Base-by-base conservation (phyloP, 2,329 filamentous ascomycete genomes). In the Fusarium nodosum region DNA sequence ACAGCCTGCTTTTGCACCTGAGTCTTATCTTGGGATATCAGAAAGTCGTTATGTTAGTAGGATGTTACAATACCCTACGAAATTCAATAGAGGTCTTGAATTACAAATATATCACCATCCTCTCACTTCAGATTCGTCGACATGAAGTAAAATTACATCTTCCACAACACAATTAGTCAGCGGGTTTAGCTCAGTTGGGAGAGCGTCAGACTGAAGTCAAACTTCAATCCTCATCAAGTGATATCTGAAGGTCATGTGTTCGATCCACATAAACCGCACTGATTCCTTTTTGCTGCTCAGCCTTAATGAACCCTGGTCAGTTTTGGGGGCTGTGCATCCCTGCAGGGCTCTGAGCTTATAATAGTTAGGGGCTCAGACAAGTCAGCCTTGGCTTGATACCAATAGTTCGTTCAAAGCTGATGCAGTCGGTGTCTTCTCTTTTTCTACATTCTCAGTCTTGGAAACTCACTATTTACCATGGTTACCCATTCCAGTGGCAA, bases 141-240 rank as follows among this genome's bases (percentile, higher is more conserved):
- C n/a, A 38, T 39, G n/a, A 5, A 0, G 12, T 3, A 8, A 20
- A 22, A 12, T 13, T 20, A 3, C 2, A 4, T 7, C 3, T 0
- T 0, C 3, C 4, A 26, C 30, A 30, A 0, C 13, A 52, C 3
- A 11, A 6, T 63, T 63, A 56, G 60, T 63, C 48, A 63, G 60
- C 60, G 60, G 60, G 60, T 63, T 63, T 63, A 63, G 60, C 60
- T 63, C 58, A 63, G 60, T 63, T 63, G 48, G 60, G 60, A 63
- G 58, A 63, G 60, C 60, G 60, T 63, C 58, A 63, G 60, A 63
- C 60, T 63, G 60, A 63, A 63, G 58, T 39, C 12, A 48, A 63
- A 63, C 60, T 63, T 63, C 58, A 63, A 56, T 63, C 58, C 20
- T 63, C 58, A 63, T 34, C 28, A 44, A 33, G 58, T 57, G 50